phyloP scores from a whole-genome alignment of 1,284 basidiomycete species.

The Takashimella koratensis region DNA sequence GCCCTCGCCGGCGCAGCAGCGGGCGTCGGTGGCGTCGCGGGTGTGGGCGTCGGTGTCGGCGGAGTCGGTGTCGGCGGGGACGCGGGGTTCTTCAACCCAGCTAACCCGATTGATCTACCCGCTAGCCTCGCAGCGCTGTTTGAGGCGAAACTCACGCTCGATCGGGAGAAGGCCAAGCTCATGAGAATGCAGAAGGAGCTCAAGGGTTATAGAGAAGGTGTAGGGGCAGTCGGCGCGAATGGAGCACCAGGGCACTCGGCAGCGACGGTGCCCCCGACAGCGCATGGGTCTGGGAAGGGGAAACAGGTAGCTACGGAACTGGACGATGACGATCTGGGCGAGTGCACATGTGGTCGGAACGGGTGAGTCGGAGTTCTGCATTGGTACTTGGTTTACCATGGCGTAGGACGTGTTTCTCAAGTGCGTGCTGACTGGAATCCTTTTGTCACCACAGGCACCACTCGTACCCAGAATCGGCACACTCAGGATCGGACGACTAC shows the following conservation, averaged over 20 bases:
- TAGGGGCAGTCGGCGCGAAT: constrained; percentile 14
- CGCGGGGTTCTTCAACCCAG: not conserved
- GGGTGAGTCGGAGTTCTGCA: constrained; percentile 17
- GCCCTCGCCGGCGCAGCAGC: constrained; percentile 43
- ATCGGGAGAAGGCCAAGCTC: constrained; percentile 47
- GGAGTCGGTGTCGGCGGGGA: constrained; percentile 1
- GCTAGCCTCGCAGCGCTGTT: constrained; percentile 46
- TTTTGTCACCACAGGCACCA: no score
- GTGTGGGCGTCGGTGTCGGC: constrained; percentile 1
- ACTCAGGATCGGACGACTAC: constrained; percentile 34
- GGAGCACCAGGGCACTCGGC: not conserved
- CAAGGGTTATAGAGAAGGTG: constrained; percentile 41
- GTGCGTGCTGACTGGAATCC: no score
- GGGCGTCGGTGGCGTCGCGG: constrained; percentile 28
- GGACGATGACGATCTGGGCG: constrained; percentile 27
- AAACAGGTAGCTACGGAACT: constrained; percentile 24
- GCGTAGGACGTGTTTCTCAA: not conserved
- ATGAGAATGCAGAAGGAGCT: constrained; percentile 48
- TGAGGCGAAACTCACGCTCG: constrained; percentile 46
- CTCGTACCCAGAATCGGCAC: constrained; percentile 22
- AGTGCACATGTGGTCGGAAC: constrained; percentile 40
- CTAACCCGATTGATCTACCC: constrained; percentile 39
- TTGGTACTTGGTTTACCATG: not conserved
- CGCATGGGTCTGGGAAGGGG: constrained; percentile 24
- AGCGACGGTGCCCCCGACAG: constrained; percentile 3